phyloP scores from a whole-genome alignment of 2,329 filamentous ascomycete genomes.

The Truncatella angustata region DNA sequence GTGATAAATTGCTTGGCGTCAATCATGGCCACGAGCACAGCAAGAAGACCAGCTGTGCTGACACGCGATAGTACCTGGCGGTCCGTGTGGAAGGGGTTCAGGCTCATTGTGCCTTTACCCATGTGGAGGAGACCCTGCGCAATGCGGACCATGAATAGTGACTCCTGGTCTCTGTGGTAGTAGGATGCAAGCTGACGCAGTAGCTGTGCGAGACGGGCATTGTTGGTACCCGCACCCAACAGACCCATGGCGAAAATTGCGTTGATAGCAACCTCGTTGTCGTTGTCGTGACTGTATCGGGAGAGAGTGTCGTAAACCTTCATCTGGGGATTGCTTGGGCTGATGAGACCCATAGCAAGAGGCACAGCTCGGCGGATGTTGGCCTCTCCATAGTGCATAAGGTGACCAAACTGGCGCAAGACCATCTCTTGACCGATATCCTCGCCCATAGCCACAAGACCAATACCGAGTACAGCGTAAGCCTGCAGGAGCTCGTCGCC shows the following conservation, averaged over 20 bases:
- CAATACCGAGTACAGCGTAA: slow-evolving; percentile 92
- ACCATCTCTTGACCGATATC: slow-evolving; percentile 99
- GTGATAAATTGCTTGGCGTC: slow-evolving; percentile 85
- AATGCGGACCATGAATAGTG: slow-evolving; percentile 98
- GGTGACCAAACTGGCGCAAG: slow-evolving; percentile 90
- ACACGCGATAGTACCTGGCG: slow-evolving; percentile 93
- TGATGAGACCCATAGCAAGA: slow-evolving; percentile 93
- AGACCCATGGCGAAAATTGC: slow-evolving; percentile 99
- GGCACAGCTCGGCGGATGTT: slow-evolving; percentile 97
- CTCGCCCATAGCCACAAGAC: slow-evolving; percentile 95
- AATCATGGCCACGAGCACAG: slow-evolving; percentile 89
- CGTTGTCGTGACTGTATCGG: slow-evolving; percentile 96
- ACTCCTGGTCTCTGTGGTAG: slow-evolving; percentile 95
- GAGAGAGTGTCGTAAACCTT: slow-evolving; percentile 99
- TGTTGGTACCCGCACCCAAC: slow-evolving; percentile 94
- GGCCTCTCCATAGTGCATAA: slow-evolving; percentile 98
- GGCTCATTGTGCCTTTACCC: slow-evolving; percentile 95
- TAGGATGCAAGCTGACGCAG: slow-evolving; percentile 94
- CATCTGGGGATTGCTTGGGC: slow-evolving; percentile 98
- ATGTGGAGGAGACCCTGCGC: slow-evolving; percentile 97
- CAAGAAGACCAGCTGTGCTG: slow-evolving; percentile 81
- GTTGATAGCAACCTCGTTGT: slow-evolving; percentile 97
- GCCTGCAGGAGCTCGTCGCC: slow-evolving; percentile 93
- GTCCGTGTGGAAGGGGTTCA: slow-evolving; percentile 99
- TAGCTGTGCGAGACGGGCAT: slow-evolving; percentile 91